Evolutionary conservation across 2,329 filamentous ascomycete species (phyloP).

Genomic region (Ophiostoma fasciatum): DNA sequence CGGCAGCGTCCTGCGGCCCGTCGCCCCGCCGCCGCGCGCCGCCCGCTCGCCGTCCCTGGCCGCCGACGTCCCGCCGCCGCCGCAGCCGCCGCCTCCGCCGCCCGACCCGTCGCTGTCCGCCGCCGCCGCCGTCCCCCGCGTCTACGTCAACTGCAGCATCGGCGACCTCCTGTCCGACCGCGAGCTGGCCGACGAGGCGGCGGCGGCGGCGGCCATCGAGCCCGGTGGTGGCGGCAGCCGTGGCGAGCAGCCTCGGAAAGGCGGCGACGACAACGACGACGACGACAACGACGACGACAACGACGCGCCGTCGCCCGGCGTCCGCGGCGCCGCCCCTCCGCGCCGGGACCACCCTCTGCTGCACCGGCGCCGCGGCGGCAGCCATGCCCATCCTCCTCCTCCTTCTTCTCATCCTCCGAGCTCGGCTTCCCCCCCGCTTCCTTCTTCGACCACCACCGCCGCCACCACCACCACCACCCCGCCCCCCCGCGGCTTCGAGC

Average conservation of each 20-base stretch:
- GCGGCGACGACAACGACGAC: background rate
- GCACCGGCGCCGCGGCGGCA: background rate
- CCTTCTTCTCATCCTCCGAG: no score
- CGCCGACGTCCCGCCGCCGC: conserved; percentile 14
- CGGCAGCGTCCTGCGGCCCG: conserved; percentile 49
- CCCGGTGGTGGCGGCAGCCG: background rate
- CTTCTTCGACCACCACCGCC: background rate
- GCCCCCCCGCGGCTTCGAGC: conserved; percentile 70
- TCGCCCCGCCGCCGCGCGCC: conserved; percentile 38
- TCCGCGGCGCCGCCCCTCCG: no score
- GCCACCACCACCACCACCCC: conserved; percentile 23
- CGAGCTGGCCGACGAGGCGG: conserved; percentile 47
- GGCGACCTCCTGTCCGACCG: conserved; percentile 54
- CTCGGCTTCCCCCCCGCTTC: no score
- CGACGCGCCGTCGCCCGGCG: background rate
- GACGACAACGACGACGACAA: background rate
- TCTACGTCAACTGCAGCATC: conserved; percentile 91
- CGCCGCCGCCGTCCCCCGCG: conserved; percentile 36
- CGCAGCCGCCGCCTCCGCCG: conserved; percentile 6
- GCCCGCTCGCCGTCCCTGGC: conserved; percentile 9
- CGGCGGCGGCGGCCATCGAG: conserved; percentile 27
- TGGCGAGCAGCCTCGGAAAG: background rate
- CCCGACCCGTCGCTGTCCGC: conserved; percentile 14
- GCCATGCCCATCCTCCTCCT: no score
- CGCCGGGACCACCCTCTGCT: no score